Evolutionary conservation across 257 asterid species (phyloP).

Genomic region (Solanum habrochaites): DNA sequence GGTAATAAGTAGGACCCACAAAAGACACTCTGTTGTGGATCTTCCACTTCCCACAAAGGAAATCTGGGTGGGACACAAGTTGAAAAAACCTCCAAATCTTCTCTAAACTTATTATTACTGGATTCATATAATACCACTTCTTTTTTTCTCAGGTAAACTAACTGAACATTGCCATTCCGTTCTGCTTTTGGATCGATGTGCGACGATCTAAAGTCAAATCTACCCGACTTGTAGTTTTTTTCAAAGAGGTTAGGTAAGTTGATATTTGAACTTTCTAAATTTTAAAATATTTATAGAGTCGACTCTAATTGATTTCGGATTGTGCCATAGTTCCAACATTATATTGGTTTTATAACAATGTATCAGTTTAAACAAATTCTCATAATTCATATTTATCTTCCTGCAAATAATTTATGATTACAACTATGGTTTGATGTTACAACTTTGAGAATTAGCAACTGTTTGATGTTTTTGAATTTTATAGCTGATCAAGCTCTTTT

Average conservation of each 20-base stretch:
- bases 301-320: background rate
- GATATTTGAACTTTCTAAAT: background rate
- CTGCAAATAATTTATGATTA: background rate
- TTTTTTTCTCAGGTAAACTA: background rate
- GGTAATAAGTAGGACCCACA: background rate
- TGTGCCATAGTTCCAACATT: background rate
- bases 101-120: background rate
- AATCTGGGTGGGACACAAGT: background rate
- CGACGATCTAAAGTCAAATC: background rate
- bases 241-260: background rate
- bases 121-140: background rate
- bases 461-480: background rate
- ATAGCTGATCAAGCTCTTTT: background rate
- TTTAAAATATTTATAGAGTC: background rate
- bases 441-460: background rate
- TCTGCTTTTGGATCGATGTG: background rate
- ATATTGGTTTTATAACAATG: too few species aligned
- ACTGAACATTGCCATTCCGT: background rate
- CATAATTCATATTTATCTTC: too few species aligned
- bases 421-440: background rate
- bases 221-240: background rate
- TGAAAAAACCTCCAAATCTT: background rate
- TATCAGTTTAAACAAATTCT: background rate
- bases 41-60: background rate
- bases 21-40: background rate